Base-by-base conservation (phyloP, 768 basidiomycete species). In the Neoboletus magnificus region DNA sequence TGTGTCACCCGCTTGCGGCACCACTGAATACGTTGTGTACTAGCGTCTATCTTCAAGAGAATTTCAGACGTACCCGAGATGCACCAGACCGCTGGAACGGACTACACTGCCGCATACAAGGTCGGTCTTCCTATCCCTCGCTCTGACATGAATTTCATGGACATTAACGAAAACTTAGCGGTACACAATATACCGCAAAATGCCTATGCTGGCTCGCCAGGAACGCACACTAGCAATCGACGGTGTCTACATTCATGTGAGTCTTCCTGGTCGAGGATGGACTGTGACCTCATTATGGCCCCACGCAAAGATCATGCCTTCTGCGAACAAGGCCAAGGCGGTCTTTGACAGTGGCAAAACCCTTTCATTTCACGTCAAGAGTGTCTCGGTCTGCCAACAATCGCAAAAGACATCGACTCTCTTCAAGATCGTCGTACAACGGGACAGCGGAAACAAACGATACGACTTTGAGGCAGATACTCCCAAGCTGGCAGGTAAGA, bases 381-480 rank as follows among this genome's bases (percentile, higher is more conserved):
- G 86, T 57, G 85, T 99, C 41, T 82, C 84, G 32, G 83, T 86
- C 45, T 92, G 91, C 66, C 90, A 91, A 59, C 87, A 96, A 66
- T 86, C 86, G 1, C 80, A 84, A 44, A 93, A 94, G 70, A 82
- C 82, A 13, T 85, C 87, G 29, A 81, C 89, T 1, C 81, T 83
- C 36, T 95, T 99, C 82, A 96, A 95, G 77, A 80, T 98, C 20
- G 82, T 96, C 32, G 82, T 98, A 13, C 87, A 83, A 66, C 77
- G 89, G 59, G 81, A 83, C 36, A 80, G 81, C 41, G 79, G 84
- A 40, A 88, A 86, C 62, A 99, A 98, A 78, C 79, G 93, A 37
- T 98, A 98, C 68, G 96, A 98, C 64, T 98, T 97, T 67, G 97
- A 99, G 73, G 96, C 94, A 0, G 95, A 96, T 71, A 93, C 76